These are phyloP conservation scores for Acanthamoeba castellanii DNA, from an alignment of 208 protist genomes.

Conservation along the genomic window DNA sequence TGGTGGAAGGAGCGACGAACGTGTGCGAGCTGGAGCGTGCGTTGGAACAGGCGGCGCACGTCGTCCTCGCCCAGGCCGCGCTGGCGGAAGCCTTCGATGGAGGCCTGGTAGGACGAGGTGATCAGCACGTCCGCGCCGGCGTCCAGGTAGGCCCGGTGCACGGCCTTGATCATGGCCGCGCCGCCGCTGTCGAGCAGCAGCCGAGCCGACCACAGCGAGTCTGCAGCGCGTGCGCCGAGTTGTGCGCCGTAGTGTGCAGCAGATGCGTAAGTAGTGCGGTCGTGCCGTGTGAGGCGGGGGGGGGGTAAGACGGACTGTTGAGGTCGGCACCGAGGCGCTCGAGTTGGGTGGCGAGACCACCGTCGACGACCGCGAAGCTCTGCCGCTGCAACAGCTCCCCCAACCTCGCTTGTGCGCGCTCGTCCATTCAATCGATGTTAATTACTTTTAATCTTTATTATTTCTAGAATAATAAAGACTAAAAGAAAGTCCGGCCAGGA, in stretches of 20 bases:
- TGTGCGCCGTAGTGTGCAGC: background rate
- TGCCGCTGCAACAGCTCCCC: conserved; percentile 29
- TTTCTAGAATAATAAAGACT: too few relatives aligned
- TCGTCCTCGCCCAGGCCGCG: conserved; percentile 9
- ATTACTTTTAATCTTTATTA: too few relatives aligned
- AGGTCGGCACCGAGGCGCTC: conserved; percentile 54
- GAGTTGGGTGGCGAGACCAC: conserved; percentile 57
- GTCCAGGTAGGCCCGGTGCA: conserved; percentile 66
- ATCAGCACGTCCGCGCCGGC: conserved; percentile 61
- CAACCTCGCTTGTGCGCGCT: too few relatives aligned
- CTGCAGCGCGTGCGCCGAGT: background rate
- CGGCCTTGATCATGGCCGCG: conserved; percentile 5
- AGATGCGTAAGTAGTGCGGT: background rate
- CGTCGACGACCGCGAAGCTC: conserved; percentile 54
- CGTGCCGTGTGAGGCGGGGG: too few relatives aligned
- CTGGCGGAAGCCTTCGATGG: conserved; percentile 11
- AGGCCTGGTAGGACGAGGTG: conserved; percentile 64
- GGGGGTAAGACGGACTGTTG: background rate
- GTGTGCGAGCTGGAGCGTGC: conserved; percentile 11
- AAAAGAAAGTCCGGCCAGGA: too few relatives aligned
- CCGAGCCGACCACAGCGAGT: conserved; percentile 58
- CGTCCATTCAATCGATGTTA: too few relatives aligned
- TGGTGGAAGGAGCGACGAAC: background rate
- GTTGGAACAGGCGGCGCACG: background rate
- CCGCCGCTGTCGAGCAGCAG: background rate